phyloP scores from a whole-genome alignment of 441 rosid species.

The Geranium incanum region DNA sequence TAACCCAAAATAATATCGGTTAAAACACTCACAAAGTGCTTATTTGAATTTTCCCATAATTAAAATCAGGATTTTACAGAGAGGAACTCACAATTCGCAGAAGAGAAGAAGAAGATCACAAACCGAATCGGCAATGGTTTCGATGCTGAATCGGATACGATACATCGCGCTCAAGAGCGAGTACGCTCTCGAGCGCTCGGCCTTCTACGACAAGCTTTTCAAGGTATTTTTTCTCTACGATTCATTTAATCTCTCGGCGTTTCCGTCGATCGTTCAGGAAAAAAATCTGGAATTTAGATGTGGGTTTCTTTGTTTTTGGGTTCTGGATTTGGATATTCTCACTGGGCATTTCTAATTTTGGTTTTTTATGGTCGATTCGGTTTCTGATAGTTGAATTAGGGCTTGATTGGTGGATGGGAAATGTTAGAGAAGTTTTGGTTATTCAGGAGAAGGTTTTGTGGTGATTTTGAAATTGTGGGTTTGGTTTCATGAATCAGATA shows the following conservation, averaged over 20 bases:
- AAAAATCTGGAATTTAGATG: neutral
- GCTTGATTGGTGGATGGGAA: neutral
- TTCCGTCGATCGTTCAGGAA: neutral
- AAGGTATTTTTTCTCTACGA: neutral
- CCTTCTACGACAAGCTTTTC: neutral
- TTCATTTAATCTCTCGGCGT: neutral
- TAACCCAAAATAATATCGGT: too few relatives aligned
- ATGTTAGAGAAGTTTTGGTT: neutral
- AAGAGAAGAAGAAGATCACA: neutral
- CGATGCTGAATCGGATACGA: slow-evolving; percentile 2
- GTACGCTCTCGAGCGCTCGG: neutral
- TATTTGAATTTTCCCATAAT: neutral
- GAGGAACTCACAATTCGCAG: neutral
- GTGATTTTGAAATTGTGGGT: neutral
- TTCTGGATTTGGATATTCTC: neutral
- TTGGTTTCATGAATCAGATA: neutral
- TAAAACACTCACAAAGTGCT: too few relatives aligned
- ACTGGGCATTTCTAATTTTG: neutral
- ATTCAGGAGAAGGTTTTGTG: neutral
- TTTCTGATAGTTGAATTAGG: neutral
- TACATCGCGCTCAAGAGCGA: neutral
- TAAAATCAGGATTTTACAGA: too few relatives aligned
- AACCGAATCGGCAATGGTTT: slow-evolving; percentile 6
- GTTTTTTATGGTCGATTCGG: neutral
- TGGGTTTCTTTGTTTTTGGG: neutral